Conservation (phyloP, 2,329 filamentous ascomycete species). For the Colletotrichum liaoningense region DNA sequence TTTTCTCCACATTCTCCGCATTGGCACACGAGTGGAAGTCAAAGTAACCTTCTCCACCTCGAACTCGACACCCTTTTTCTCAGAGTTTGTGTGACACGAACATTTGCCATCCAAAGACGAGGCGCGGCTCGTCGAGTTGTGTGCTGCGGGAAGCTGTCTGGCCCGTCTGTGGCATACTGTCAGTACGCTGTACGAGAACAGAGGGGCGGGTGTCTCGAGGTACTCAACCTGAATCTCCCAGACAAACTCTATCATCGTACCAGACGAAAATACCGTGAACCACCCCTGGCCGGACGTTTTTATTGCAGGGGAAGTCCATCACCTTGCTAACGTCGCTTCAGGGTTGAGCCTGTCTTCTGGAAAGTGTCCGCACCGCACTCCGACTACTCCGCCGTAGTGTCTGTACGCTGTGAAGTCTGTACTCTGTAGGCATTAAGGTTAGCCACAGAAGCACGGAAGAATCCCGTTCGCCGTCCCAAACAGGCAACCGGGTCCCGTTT, state of each 20-base stretch:
- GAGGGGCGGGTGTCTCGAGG: neutral
- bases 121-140: neutral
- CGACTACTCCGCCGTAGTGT: neutral
- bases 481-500: constrained; percentile 21
- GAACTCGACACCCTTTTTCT: constrained; percentile 15
- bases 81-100: constrained; percentile 21
- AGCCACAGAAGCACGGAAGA: constrained; percentile 26
- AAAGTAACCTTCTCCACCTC: constrained; percentile 27
- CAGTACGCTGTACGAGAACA: neutral
- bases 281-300: constrained; percentile 6
- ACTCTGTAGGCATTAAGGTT: constrained; percentile 2
- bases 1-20: constrained; percentile 35
- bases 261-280: neutral
- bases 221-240: neutral
- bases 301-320: constrained; percentile 8
- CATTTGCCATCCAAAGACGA: neutral
- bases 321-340: constrained; percentile 7
- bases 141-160: neutral
- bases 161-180: too few relatives aligned
- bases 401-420: neutral
- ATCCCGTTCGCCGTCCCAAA: constrained; percentile 16
- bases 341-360: constrained; percentile 8
- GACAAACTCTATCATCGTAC: neutral
- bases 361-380: constrained; percentile 12
- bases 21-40: constrained; percentile 17